Evolutionary conservation across 352 stramenopile genomes (phyloP).

Genomic region (Globisporangium solare): DNA sequence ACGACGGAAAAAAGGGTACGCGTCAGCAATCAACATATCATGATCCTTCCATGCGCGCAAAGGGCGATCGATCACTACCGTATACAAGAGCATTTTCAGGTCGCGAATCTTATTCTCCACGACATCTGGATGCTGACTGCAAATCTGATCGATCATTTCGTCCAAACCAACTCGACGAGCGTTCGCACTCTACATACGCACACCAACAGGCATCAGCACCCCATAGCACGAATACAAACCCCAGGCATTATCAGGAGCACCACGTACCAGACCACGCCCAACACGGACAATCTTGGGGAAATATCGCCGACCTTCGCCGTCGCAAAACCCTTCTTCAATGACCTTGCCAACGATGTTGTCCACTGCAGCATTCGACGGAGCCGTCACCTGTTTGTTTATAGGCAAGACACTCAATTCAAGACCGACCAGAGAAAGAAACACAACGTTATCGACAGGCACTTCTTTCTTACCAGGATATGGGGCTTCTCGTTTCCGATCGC

Average conservation of each 20-base stretch:
- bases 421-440: neutral
- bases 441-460: neutral
- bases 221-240: neutral
- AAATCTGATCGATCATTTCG: constrained; percentile 84
- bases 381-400: constrained; percentile 57
- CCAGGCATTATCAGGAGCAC: neutral
- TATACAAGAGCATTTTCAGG: constrained; percentile 44
- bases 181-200: constrained; percentile 46
- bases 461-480: constrained; percentile 79
- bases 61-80: constrained; percentile 24
- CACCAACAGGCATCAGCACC: neutral
- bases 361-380: constrained; percentile 94
- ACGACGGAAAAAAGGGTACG: neutral
- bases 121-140: constrained; percentile 61
- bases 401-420: neutral
- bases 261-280: constrained; percentile 72
- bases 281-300: constrained; percentile 95
- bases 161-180: constrained; percentile 79
- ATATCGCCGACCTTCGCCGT: constrained; percentile 91
- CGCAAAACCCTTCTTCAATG: constrained; percentile 93
- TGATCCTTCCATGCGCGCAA: neutral
- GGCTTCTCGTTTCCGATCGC: constrained; percentile 87
- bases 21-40: neutral
- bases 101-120: constrained; percentile 57
- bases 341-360: constrained; percentile 97